A percentile compares a stretch with the other conserved stretches of the same genome.
Conservation (phyloP, 306 rosid genomes). For the barrel medic (Medicago truncatula) region MtrunA17r5.0-ANR NC_053042.1:17951001-17951500, state of each 20-base stretch:
- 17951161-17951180: conserved; percentile 39
- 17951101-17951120: conserved; percentile 44
- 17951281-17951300: conserved; percentile 9
- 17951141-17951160: conserved; percentile 33
- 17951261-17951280: conserved; percentile 30
- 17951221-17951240: conserved; percentile 47
- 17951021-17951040: conserved; percentile 34
- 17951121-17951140: background rate
- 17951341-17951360: conserved; percentile 33
- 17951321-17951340: background rate
- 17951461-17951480: conserved; percentile 16
- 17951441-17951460: conserved; percentile 19
- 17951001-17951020: conserved; percentile 24
- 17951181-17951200: conserved; percentile 61
- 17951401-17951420: background rate
- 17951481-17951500: no score
- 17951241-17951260: conserved; percentile 38
- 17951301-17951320: background rate
- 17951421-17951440: background rate
- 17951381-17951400: background rate
- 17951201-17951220: conserved; percentile 62
- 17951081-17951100: conserved; percentile 24
- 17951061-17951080: conserved; percentile 13
- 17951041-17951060: conserved; percentile 36
- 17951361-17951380: background rate